Base-by-base conservation (phyloP, 2,329 filamentous ascomycete species). In the Lecanosticta acicola region DNA sequence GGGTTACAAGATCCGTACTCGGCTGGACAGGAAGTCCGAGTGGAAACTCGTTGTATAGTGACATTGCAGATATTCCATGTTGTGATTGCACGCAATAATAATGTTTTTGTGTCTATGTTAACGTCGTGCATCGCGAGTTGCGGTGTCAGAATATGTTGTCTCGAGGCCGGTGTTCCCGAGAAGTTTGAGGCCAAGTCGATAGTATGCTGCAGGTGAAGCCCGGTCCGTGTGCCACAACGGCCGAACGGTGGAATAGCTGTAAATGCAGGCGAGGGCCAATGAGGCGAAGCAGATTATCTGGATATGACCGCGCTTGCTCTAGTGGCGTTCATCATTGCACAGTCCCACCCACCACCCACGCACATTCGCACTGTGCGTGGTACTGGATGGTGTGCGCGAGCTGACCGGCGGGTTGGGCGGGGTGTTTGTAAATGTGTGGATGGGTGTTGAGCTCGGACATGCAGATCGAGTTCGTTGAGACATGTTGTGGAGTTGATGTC, bases 1-100 rank as follows among this genome's bases (percentile, higher is more conserved):
- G 36, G 58, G 58, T 3, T 72, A 72, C 46, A 58, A 60, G 41
- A 50, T 67, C 10, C 62, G 54, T 46, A 61, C 60, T 21, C 47
- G 58, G 32, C 43, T 61, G 19, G 60, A 62, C 36, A 52, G 54
- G 41, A 54, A 62, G 34, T 58, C 63, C 1, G 39, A 26, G 43
- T 69, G 58, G 77, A 66, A 57, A 26, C 43, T 59, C 20, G 53
- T 59, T 17, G 53, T 57, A 18, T 62, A 19, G 19, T 19, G 14
- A 4, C 17, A 17, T 18, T 18, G 35, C n/a, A n/a, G n/a, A n/a
- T n/a, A n/a, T n/a, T n/a, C n/a, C n/a, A n/a, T n/a, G n/a, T n/a
- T n/a, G n/a, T n/a, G n/a, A n/a, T n/a, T n/a, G n/a, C n/a, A n/a
- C n/a, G n/a, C n/a, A n/a, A n/a, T n/a, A n/a, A n/a, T n/a, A n/a